Conservation (phyloP, 192 early-diverging fungal species). For the Dissophora ornata region DNA sequence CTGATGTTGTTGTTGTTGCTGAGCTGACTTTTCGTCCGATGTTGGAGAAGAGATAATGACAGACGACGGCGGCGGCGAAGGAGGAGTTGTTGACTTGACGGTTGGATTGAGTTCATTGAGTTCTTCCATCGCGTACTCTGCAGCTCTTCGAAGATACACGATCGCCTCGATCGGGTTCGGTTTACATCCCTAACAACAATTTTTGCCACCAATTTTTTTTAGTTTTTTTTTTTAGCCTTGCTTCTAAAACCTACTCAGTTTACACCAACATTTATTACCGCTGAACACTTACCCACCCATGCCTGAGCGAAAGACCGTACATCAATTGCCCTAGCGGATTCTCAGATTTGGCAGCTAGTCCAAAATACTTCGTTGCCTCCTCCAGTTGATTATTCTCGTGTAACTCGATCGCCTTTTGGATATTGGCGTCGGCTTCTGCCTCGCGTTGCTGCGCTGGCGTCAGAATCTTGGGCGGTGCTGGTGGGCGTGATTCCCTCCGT, state of each 20-base stretch:
- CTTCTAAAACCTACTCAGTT: no score
- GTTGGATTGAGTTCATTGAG: conserved; percentile 61
- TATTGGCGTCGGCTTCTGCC: conserved; percentile 65
- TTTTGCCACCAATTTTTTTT: no score
- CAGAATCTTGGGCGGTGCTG: background rate
- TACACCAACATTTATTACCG: no score
- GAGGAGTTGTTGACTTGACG: background rate
- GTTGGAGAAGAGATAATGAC: background rate
- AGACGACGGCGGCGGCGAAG: background rate
- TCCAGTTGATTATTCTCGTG: conserved; percentile 82
- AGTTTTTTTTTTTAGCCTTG: no score
- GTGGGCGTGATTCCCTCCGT: conserved; percentile 4
- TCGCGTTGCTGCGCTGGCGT: conserved; percentile 49
- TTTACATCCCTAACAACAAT: conserved; percentile 77
- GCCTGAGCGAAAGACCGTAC: conserved; percentile 81
- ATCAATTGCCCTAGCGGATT: conserved; percentile 82
- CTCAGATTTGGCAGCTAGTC: conserved; percentile 71
- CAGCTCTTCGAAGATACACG: conserved; percentile 78
- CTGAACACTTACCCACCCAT: conserved; percentile 82
- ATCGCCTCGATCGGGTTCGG: conserved; percentile 76
- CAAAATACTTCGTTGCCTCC: conserved; percentile 79
- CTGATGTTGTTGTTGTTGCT: background rate
- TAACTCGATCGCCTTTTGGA: conserved; percentile 75
- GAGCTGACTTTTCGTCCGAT: background rate
- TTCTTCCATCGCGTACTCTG: conserved; percentile 71